phyloP scores from a whole-genome alignment of 2,329 filamentous ascomycete species.

The Fusarium compactum region DNA sequence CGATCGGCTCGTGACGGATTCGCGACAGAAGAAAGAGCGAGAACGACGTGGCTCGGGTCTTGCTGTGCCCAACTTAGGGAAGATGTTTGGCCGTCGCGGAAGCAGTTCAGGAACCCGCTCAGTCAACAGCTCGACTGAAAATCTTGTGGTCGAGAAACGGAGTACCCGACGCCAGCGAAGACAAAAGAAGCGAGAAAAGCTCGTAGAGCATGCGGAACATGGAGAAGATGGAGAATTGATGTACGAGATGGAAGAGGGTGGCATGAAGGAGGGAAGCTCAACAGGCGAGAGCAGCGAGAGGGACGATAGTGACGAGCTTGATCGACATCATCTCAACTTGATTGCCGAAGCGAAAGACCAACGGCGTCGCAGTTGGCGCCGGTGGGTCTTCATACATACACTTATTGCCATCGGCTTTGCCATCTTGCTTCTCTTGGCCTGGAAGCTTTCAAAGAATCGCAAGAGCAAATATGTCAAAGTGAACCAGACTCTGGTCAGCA shows the following conservation, averaged over 20 bases:
- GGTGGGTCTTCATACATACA: conserved; percentile 65
- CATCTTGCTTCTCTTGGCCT: conserved; percentile 67
- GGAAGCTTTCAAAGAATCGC: conserved; percentile 67
- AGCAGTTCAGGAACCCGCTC: conserved; percentile 53
- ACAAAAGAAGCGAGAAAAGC: conserved; percentile 64
- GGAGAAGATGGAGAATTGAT: conserved; percentile 82
- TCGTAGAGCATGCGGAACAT: conserved; percentile 65
- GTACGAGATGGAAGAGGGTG: conserved; percentile 91
- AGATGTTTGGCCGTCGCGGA: conserved; percentile 56
- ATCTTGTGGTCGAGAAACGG: conserved; percentile 64
- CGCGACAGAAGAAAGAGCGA: conserved; percentile 62
- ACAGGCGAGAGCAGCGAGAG: conserved; percentile 73
- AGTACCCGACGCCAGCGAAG: conserved; percentile 62
- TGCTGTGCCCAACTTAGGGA: conserved; percentile 63
- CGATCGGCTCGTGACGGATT: conserved; percentile 69
- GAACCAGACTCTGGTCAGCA: conserved; percentile 65
- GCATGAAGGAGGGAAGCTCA: conserved; percentile 73
- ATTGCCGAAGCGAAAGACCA: conserved; percentile 60
- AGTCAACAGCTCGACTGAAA: conserved; percentile 61
- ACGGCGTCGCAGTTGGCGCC: conserved; percentile 66
- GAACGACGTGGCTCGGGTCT: conserved; percentile 64
- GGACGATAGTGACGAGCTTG: conserved; percentile 69
- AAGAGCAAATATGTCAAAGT: conserved; percentile 49
- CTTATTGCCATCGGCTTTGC: conserved; percentile 66
- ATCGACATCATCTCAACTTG: conserved; percentile 65